phyloP scores from a whole-genome alignment of 768 basidiomycete species.

The Tulasnella sp. region DNA sequence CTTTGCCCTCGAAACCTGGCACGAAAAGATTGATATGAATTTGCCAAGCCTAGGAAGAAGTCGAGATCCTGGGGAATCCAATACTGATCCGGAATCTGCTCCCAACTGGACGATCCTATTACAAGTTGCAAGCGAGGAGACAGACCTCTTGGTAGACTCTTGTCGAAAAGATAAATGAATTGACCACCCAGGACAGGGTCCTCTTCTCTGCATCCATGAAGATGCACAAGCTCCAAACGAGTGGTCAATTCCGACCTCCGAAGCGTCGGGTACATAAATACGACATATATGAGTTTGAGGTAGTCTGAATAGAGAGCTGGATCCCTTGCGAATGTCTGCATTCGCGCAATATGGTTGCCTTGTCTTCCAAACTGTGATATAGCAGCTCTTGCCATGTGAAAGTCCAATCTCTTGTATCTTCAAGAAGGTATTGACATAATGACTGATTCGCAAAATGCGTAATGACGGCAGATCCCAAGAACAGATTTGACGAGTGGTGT shows the following conservation, averaged over 20 bases:
- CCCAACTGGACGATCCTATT: constrained; percentile 90
- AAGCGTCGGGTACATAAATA: constrained; percentile 76
- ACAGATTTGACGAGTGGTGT: constrained; percentile 49
- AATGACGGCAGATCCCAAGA: constrained; percentile 78
- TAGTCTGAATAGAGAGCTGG: constrained; percentile 73
- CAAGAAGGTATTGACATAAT: constrained; percentile 74
- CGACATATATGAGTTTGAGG: constrained; percentile 80
- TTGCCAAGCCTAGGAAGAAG: constrained; percentile 67
- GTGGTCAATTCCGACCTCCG: constrained; percentile 89
- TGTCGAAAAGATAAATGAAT: constrained; percentile 83
- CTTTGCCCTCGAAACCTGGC: constrained; percentile 10
- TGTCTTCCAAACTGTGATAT: constrained; percentile 91
- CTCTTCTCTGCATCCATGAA: constrained; percentile 77
- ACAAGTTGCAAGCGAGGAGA: constrained; percentile 77
- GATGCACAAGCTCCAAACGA: constrained; percentile 82
- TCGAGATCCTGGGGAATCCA: constrained; percentile 91
- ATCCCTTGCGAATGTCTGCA: constrained; percentile 51
- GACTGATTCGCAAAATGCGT: constrained; percentile 82
- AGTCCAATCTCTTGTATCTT: constrained; percentile 83
- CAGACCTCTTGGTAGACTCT: constrained; percentile 73
- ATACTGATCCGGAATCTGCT: constrained; percentile 76
- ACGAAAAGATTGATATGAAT: constrained; percentile 30
- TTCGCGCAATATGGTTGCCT: constrained; percentile 80
- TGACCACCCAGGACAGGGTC: constrained; percentile 65
- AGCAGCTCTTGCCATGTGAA: constrained; percentile 61